A percentile compares a stretch with the other conserved stretches of the same genome.
Evolutionary conservation across 164 flowering plant species (phyloP).

Genomic region (Houttuynia cordata): DNA sequence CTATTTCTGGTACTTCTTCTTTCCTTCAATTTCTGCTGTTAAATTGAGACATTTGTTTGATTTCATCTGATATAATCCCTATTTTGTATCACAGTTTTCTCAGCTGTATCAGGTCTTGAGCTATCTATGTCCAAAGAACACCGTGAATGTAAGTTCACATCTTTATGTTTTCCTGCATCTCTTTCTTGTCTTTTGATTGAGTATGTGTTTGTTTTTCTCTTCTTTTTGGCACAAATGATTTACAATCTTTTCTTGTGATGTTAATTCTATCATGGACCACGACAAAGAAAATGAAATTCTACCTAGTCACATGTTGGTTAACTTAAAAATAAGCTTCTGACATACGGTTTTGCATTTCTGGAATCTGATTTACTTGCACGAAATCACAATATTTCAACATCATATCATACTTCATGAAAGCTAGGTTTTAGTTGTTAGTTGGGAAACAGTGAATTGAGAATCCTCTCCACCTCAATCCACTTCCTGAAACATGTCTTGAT

Average conservation of each 20-base stretch:
- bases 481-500: not conserved
- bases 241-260: not conserved
- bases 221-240: too few species aligned
- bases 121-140: constrained; percentile 71
- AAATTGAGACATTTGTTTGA: not conserved
- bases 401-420: not conserved
- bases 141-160: constrained; percentile 58
- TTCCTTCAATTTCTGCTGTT: not conserved
- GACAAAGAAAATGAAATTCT: too few species aligned
- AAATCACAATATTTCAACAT: not conserved
- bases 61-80: not conserved
- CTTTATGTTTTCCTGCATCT: not conserved
- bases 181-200: not conserved
- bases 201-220: not conserved
- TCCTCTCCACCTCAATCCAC: not conserved
- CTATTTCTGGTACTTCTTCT: constrained; percentile 74
- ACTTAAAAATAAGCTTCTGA: too few species aligned
- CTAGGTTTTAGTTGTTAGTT: not conserved
- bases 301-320: too few species aligned
- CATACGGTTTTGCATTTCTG: not conserved
- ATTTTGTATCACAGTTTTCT: constrained; percentile 37
- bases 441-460: not conserved
- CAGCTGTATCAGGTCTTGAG: constrained; percentile 93
- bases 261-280: too few species aligned
- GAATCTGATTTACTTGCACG: not conserved